Base-by-base conservation (phyloP, 208 protist species). In the Angomonas deanei region DNA sequence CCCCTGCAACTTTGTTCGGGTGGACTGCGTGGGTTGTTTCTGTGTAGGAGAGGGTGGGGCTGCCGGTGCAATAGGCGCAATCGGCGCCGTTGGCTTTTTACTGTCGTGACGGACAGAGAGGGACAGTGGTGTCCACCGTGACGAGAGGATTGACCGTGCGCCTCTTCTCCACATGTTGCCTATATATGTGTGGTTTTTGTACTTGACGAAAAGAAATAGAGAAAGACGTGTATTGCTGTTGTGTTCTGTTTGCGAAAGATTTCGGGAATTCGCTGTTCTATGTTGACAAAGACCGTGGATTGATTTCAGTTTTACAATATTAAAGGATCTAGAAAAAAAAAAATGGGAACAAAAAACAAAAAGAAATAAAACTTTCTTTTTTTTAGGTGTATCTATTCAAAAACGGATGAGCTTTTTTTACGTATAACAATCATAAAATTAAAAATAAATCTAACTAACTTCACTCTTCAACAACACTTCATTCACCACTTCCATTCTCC, bases 311-410 rank as follows among this genome's bases (percentile, higher is more conserved):
- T 10, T 49, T 30, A 3, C 58, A 28, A n/a, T 53, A 63, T 36
- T 15, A 34, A 54, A 53, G 26, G 31, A 69, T 23, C 19, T 23
- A 23, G 27, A 64, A 64, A 64, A 38, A 55, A 54, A 52, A 23
- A 38, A 49, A 34, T 23, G n/a, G n/a, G n/a, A n/a, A n/a, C n/a
- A n/a, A n/a, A n/a, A n/a, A n/a, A n/a, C n/a, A n/a, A n/a, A n/a
- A 69, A 55, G 27, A 63, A 63, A 61, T 4, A 62, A 8, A 53
- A 53, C 39, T 24, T 13, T 6, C 32, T 66, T 21, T 4, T 15
- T 10, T 17, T 3, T 30, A 55, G 49, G 2, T 21, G 6, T 17
- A 5, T 30, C 2, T 33, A 13, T 3, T 4, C 2, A 15, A 3
- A 3, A 33, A 17, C 26, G 5, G 33, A 55, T 55, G 21, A 2